These are phyloP conservation scores for Hypoxylon rickii DNA, from an alignment of 495 filamentous ascomycete genomes.

Conservation along the genomic window DNA sequence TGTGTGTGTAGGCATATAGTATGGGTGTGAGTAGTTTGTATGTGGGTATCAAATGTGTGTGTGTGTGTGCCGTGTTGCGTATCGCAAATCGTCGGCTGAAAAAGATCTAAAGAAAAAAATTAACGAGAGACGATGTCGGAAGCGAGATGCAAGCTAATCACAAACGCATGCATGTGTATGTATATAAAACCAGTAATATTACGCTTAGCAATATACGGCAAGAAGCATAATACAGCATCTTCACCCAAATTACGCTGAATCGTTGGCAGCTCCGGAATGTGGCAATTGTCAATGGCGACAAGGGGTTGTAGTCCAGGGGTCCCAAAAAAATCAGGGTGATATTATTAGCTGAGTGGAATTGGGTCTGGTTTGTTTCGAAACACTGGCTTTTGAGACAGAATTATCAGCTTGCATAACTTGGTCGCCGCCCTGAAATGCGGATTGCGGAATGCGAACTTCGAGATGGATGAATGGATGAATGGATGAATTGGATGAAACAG, in stretches of 20 bases:
- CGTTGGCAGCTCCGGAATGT: conserved; percentile 33
- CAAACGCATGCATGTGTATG: too few species aligned
- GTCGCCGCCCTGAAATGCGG: background rate
- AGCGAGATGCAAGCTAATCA: background rate
- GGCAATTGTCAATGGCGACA: conserved; percentile 20
- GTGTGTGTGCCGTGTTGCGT: background rate
- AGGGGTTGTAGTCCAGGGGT: conserved; percentile 9
- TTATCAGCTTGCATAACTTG: conserved; percentile 28
- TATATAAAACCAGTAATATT: background rate
- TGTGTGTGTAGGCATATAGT: too few species aligned
- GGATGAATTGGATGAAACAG: conserved; percentile 32
- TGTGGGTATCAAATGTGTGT: background rate
- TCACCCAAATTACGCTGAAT: conserved; percentile 17
- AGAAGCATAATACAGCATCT: conserved; percentile 12
- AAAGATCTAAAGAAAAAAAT: background rate
- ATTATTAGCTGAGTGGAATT: conserved; percentile 18
- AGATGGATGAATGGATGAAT: too few species aligned
- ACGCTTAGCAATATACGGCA: background rate
- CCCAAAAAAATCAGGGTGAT: conserved; percentile 5
- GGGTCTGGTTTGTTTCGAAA: conserved; percentile 32
- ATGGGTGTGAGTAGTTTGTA: too few species aligned
- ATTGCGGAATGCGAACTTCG: background rate
- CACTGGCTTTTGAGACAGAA: conserved; percentile 26
- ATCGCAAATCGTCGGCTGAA: too few species aligned
- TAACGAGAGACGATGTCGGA: background rate